Evolutionary conservation across 345 rosid species (phyloP).

Genomic region (Sonneratia alba): DNA sequence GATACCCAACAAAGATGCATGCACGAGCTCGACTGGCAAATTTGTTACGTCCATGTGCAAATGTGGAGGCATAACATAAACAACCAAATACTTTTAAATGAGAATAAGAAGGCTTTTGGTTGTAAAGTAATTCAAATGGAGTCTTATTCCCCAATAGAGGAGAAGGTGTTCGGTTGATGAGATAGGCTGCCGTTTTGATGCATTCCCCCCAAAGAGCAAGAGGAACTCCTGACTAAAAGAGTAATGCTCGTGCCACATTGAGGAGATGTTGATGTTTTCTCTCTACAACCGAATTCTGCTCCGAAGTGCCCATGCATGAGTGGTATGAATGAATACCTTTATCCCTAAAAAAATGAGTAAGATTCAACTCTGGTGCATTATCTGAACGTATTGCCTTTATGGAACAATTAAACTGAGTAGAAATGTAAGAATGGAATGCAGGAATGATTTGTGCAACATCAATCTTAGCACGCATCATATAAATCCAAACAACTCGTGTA

Average conservation of each 20-base stretch:
- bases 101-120: neutral
- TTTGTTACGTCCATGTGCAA: neutral
- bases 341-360: neutral
- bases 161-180: neutral
- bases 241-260: neutral
- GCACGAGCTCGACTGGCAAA: neutral
- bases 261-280: neutral
- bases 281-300: neutral
- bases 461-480: neutral
- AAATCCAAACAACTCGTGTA: neutral
- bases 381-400: neutral
- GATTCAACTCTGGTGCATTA: neutral
- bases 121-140: neutral
- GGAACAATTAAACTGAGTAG: neutral
- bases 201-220: neutral
- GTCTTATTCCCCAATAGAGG: neutral
- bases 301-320: neutral
- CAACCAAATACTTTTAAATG: neutral
- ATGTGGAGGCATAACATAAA: neutral
- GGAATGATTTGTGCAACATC: rapidly evolving
- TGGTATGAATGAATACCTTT: neutral
- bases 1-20: neutral
- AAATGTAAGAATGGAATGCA: neutral
- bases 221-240: neutral
- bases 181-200: neutral